phyloP scores from a whole-genome alignment of 305 asterid genomes.

The Monarda citriodora region DNA sequence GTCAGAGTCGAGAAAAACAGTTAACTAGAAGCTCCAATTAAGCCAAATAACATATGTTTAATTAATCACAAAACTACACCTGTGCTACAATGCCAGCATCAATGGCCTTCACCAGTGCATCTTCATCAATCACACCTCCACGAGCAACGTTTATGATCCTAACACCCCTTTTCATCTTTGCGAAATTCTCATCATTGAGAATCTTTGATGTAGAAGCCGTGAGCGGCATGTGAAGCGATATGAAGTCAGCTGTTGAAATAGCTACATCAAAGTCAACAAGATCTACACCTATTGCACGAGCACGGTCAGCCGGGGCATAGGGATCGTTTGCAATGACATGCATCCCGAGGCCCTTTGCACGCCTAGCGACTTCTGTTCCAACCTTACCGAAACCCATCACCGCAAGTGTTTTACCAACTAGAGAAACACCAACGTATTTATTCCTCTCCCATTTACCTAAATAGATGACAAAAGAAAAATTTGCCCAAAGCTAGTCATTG shows the following conservation, averaged over 20 bases:
- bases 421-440: slow-evolving; percentile 96
- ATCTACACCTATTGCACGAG: slow-evolving; percentile 94
- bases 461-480: slow-evolving; percentile 16
- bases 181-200: slow-evolving; percentile 84
- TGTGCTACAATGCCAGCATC: slow-evolving; percentile 97
- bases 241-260: slow-evolving; percentile 77
- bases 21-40: background rate
- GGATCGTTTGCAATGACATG: slow-evolving; percentile 97
- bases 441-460: slow-evolving; percentile 93
- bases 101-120: slow-evolving; percentile 86
- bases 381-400: slow-evolving; percentile 99
- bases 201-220: slow-evolving; percentile 79
- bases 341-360: slow-evolving; percentile 99
- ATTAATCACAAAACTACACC: slow-evolving; percentile 40
- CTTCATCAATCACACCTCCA: slow-evolving; percentile 99
- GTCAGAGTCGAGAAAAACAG: slow-evolving; percentile 13
- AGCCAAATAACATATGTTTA: background rate
- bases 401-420: slow-evolving; percentile 92
- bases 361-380: slow-evolving; percentile 96
- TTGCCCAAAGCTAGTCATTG: background rate
- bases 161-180: slow-evolving; percentile 98
- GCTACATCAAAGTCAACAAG: slow-evolving; percentile 94
- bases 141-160: slow-evolving; percentile 95
- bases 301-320: slow-evolving; percentile 97
- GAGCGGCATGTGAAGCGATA: slow-evolving; percentile 99